Evolutionary conservation across 2,329 filamentous ascomycete genomes (phyloP).

Genomic region (Aspergillus sp.): DNA sequence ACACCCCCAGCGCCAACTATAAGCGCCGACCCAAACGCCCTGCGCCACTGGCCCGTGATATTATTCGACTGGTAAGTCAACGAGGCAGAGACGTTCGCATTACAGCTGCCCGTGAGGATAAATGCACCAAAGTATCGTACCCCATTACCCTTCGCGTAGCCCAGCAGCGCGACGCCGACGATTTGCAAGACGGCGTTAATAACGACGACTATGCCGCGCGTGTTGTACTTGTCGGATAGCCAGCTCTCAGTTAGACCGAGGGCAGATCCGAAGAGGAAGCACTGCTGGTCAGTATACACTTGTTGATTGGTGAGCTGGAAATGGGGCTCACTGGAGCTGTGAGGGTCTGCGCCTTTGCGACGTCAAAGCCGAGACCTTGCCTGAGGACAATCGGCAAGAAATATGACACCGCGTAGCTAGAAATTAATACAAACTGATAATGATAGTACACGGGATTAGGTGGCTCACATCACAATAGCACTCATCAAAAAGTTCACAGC

Average conservation of each 20-base stretch:
- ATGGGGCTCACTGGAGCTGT: constrained; percentile 9
- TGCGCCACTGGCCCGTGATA: constrained; percentile 19
- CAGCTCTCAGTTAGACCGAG: constrained; percentile 4
- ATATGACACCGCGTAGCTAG: constrained; percentile 10
- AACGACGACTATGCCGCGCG: constrained; percentile 4
- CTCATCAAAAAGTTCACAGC: constrained; percentile 11
- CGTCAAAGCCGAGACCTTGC: constrained; percentile 13
- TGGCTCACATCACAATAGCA: constrained; percentile 9
- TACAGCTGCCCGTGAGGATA: background rate
- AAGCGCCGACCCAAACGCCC: constrained; percentile 18
- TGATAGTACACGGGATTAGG: too few relatives aligned
- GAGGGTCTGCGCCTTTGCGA: constrained; percentile 17
- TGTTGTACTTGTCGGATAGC: constrained; percentile 9
- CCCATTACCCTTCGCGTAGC: constrained; percentile 1
- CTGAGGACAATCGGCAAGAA: constrained; percentile 20
- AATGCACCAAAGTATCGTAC: constrained; percentile 10
- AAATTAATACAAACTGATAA: too few relatives aligned
- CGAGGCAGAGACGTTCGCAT: background rate
- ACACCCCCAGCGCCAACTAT: constrained; percentile 13
- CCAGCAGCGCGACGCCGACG: background rate
- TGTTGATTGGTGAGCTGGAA: background rate
- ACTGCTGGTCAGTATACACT: background rate
- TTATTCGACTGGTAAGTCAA: constrained; percentile 20
- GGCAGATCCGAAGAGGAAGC: constrained; percentile 6
- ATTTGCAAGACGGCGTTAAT: constrained; percentile 7